Conservation (phyloP, 805 yeast genomes). For the Tetrapisispora iriomotensis region DNA sequence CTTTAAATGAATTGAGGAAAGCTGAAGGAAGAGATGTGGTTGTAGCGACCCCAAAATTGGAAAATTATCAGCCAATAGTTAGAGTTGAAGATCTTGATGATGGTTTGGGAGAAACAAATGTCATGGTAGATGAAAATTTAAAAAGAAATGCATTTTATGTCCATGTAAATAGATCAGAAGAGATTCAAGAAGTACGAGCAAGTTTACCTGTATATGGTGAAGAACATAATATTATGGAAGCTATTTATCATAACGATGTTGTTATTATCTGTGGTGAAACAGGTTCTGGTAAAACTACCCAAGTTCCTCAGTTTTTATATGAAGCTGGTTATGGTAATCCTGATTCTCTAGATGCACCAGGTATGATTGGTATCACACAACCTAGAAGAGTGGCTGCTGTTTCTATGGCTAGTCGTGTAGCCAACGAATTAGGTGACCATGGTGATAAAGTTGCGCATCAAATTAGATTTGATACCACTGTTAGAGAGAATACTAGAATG, state of each 20-base stretch:
- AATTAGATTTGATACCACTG: constrained; percentile 67
- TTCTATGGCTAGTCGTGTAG: constrained; percentile 78
- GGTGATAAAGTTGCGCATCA: constrained; percentile 67
- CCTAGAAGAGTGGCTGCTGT: constrained; percentile 93
- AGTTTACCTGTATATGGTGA: constrained; percentile 81
- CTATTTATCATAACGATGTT: constrained; percentile 83
- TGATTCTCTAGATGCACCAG: constrained; percentile 55
- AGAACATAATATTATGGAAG: constrained; percentile 92
- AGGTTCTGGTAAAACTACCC: constrained; percentile 98
- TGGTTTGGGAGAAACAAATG: constrained; percentile 53
- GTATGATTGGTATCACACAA: constrained; percentile 94
- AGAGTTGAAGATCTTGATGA: constrained; percentile 67
- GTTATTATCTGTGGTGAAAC: constrained; percentile 94
- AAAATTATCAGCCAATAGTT: constrained; percentile 44
- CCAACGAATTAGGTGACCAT: constrained; percentile 63
- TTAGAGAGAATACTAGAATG: constrained; percentile 54
- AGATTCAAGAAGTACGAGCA: constrained; percentile 57
- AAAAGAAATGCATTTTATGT: constrained; percentile 58
- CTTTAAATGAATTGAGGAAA: constrained; percentile 57
- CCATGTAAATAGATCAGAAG: constrained; percentile 52
- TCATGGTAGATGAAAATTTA: constrained; percentile 44
- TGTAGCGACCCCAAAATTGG: constrained; percentile 41
- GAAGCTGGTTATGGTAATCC: constrained; percentile 81
- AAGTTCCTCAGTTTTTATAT: constrained; percentile 84
- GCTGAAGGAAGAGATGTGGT: constrained; percentile 51